Base-by-base conservation (phyloP, 2,329 filamentous ascomycete genomes). In the Stachybotrys elegans region DNA sequence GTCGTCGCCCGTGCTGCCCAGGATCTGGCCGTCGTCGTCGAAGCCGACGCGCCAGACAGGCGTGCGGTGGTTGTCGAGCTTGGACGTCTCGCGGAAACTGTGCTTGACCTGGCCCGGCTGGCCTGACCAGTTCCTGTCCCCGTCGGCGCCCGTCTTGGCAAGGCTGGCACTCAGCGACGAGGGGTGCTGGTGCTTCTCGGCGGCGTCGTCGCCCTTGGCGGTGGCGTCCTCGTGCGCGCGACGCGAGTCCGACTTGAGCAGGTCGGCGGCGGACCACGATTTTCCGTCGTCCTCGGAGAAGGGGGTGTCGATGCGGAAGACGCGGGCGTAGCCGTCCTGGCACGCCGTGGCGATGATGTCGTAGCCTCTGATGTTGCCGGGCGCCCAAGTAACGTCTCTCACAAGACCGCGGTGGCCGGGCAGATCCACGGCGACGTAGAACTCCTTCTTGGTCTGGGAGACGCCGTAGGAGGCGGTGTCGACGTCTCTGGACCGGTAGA, bases 321-420 rank as follows among this genome's bases (percentile, higher is more conserved):
- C 85, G 32, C 92, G 79, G 32, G 96, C 82, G 54, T 82, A 84
- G 4, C 93, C 92, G 60, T 98, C 93, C 63, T 94, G 94, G 60
- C 88, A 93, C 3, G 90, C 92, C 6, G 91, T 94, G 4, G 92
- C 93, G 54, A 97, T 78, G 45, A 92, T 78, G 62, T 98, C 93
- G 61, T 88, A 92, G 2, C 92, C 92, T 31, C 91, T 75, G 56
- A 94, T 89, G 51, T 90, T 94, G 12, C 90, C 92, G 39, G 90
- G 86, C 1, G 92, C 89, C 93, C 93, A 98, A 3, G 88, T 84
- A 2, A 96, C 79, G 61, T 96, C 91, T 39, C 92, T 78, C 6
- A 96, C 86, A 31, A 97, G 74, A 1, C 84, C 83, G 7, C 79
- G 75, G 55, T 95, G 87, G 2, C 83, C 82, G 22, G 73, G 72